Evolutionary conservation across 2,329 filamentous ascomycete genomes (phyloP), one percentile per base, ranked within the genome.

Genomic region (Fulvia fulva): DNA sequence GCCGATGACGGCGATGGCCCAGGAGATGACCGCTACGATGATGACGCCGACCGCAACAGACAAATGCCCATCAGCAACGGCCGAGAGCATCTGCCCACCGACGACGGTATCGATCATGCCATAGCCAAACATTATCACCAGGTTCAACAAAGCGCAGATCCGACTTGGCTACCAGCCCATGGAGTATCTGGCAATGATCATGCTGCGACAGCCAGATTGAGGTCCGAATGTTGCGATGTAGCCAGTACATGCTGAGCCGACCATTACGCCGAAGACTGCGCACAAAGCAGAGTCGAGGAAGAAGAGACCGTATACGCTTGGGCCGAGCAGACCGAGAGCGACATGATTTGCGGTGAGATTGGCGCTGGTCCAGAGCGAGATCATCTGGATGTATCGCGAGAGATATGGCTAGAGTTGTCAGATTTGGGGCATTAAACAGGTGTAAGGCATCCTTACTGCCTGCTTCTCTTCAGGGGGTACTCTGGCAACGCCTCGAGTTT

Each of bases 31-130:
- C 6, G 56, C 58, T 34, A 61, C 53, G 44, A 86, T 80, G 32
- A 86, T 74, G 57, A 87, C 85, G 62, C 84, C 83, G 3, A 86
- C 83, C 45, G 79, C 77, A 14, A 85, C 79, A 1, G 80, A 79
- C 73, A 86, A 77, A 56, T 76, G 77, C 4, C 78, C 59, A 56
- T 77, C 77, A 37, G 80, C 81, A 2, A 87, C 81, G 2, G 84
- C 84, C 9, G 81, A 83, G 6, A 87, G 71, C 26, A 86, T 82
- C 63, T 86, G 82, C 0, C 84, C 84, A 3, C 80, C 80, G 28
- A 87, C 77, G n/a, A 86, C 79, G 37, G 78, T 81, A 67, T 83
- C 79, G 61, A 86, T 81, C 63, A 84, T 72, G 19, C 76, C 75
- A 62, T 84, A 85, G n/a, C 82, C 82, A 11, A 83, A 73, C 72